Conservation (phyloP, 148 eudicot genomes). For the Gaultheria prostrata region DNA sequence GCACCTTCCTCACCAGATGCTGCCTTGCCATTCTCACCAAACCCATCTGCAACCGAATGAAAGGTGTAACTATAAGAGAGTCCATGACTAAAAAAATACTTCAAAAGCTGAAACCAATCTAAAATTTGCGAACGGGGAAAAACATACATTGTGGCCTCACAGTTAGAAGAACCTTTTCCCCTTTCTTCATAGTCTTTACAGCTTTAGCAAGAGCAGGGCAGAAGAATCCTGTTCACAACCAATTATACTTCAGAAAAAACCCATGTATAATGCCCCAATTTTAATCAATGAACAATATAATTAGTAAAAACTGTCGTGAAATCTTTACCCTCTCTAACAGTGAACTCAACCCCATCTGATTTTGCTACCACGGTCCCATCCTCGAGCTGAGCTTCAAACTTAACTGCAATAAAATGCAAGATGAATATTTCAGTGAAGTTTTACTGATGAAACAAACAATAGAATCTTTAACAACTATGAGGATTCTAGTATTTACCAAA, state of each 20-base stretch:
- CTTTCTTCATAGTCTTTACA: slow-evolving; percentile 99
- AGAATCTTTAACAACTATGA: not conserved
- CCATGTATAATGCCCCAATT: not conserved
- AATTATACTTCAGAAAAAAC: slow-evolving; percentile 3
- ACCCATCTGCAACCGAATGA: slow-evolving; percentile 60
- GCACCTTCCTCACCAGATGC: slow-evolving; percentile 70
- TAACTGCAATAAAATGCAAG: slow-evolving; percentile 45
- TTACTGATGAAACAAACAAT: too few relatives aligned
- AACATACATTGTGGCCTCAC: slow-evolving; percentile 89
- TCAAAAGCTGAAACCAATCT: not conserved
- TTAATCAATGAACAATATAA: too few relatives aligned
- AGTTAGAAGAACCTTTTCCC: slow-evolving; percentile 73
- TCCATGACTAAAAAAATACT: not conserved
- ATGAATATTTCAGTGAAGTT: not conserved
- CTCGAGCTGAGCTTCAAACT: slow-evolving; percentile 75
- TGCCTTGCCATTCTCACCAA: slow-evolving; percentile 87
- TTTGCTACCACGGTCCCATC: slow-evolving; percentile 70
- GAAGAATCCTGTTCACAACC: slow-evolving; percentile 55
- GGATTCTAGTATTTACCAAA: slow-evolving; percentile 41
- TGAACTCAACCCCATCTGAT: slow-evolving; percentile 75
- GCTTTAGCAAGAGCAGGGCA: slow-evolving; percentile 92
- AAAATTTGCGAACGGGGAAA: not conserved
- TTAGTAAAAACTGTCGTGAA: not conserved
- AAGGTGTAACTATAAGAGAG: not conserved
- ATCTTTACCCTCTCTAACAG: slow-evolving; percentile 65